These are phyloP conservation scores for Diutina scorzettiae DNA, from an alignment of 1,139 yeast species.

Conservation along the genomic window DNA sequence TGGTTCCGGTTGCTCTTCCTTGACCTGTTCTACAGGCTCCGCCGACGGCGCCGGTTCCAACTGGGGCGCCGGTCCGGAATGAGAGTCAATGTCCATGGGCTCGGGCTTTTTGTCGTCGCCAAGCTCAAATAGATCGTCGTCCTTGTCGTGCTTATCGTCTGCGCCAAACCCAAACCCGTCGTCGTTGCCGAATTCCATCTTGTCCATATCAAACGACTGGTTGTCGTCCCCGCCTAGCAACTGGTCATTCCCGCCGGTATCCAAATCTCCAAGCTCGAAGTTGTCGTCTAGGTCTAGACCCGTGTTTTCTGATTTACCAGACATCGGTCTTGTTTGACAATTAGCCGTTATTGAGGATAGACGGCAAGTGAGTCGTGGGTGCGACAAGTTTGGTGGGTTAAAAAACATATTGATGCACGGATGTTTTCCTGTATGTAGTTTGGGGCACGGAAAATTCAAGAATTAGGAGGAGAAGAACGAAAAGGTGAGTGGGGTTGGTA, in stretches of 20 bases:
- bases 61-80: too few species aligned
- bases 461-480: too few species aligned
- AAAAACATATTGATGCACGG: not conserved
- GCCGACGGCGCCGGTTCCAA: not conserved
- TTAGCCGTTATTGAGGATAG: not conserved
- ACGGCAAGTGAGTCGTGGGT: conserved; percentile 2
- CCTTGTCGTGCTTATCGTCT: not conserved
- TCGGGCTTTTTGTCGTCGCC: not conserved
- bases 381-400: not conserved
- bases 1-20: too few species aligned
- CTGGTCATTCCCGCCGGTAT: not conserved
- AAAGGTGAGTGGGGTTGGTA: too few species aligned
- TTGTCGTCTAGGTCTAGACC: conserved; percentile 4
- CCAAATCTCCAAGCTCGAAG: conserved; percentile 3
- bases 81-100: conserved; percentile 1
- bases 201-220: not conserved
- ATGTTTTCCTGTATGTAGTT: not conserved
- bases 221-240: not conserved
- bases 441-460: not conserved
- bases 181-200: not conserved
- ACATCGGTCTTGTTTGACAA: not conserved
- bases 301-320: conserved; percentile 5
- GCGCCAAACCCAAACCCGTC: not conserved
- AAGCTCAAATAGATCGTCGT: not conserved
- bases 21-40: not conserved